Conservation (phyloP, 805 yeast genomes). For the Clavispora carvajalis region DNA sequence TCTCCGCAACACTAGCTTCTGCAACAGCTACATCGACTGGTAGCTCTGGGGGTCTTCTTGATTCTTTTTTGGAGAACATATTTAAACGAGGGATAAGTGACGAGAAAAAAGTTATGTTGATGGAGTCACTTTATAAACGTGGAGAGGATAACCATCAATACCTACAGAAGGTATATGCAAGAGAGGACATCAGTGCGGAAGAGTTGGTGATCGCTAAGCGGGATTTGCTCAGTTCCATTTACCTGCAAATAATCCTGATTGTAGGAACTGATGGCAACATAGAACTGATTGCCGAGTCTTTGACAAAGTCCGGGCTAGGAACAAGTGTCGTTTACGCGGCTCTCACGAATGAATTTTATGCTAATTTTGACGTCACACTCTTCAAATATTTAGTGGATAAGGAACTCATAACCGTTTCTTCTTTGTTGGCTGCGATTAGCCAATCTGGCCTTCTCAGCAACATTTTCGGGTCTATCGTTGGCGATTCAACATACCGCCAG, state of each 20-base stretch:
- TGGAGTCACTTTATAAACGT: conserved; percentile 4
- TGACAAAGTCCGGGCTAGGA: conserved; percentile 21
- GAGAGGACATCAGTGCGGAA: not conserved
- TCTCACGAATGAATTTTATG: conserved; percentile 14
- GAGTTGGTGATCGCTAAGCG: conserved; percentile 6
- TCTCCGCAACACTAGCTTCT: not conserved
- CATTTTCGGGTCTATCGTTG: conserved; percentile 9
- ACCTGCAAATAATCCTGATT: conserved; percentile 13
- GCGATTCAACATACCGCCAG: conserved; percentile 9
- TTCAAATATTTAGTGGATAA: conserved; percentile 11
- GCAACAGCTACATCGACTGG: conserved; percentile 4
- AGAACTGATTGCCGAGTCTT: conserved; percentile 17
- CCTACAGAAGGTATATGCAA: not conserved
- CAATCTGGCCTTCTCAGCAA: conserved; percentile 10
- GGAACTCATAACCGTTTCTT: conserved; percentile 9
- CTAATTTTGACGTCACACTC: conserved; percentile 15
- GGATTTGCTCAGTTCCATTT: conserved; percentile 6
- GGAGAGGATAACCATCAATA: not conserved
- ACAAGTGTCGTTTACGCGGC: conserved; percentile 14
- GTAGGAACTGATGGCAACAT: conserved; percentile 15
- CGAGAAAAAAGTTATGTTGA: conserved; percentile 4
- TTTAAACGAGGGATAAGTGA: conserved; percentile 11
- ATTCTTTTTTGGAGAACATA: conserved; percentile 1
- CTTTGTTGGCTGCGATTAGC: conserved; percentile 9
- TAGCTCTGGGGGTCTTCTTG: not conserved